These are phyloP conservation scores for Plasmopara muralis DNA, from an alignment of 352 stramenopile species.

Conservation along the genomic window DNA sequence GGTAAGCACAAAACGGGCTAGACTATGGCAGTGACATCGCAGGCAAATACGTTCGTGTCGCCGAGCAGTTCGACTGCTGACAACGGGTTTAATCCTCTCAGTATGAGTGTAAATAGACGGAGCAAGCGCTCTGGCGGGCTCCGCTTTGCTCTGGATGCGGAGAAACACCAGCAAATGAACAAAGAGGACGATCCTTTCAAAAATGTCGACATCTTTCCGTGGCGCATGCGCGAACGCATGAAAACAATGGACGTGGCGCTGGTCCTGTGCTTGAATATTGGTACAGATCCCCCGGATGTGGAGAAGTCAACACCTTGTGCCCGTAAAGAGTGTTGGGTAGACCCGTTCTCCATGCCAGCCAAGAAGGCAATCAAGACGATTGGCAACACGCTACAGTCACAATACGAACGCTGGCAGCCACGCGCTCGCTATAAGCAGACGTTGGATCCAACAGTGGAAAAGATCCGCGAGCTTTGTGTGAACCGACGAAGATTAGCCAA, in stretches of 20 bases:
- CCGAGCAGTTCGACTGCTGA: constrained; percentile 7
- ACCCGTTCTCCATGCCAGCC: constrained; percentile 91
- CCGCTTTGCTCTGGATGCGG: constrained; percentile 50
- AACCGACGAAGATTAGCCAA: constrained; percentile 89
- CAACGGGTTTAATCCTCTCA: constrained; percentile 12
- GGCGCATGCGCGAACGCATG: constrained; percentile 84
- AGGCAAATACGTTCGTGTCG: constrained; percentile 17
- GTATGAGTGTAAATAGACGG: constrained; percentile 5
- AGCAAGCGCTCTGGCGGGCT: constrained; percentile 43
- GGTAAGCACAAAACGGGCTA: background rate
- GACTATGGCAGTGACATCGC: constrained; percentile 28
- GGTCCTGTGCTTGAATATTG: constrained; percentile 97
- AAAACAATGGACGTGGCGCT: constrained; percentile 93
- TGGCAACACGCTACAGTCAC: constrained; percentile 89
- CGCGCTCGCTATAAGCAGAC: constrained; percentile 91
- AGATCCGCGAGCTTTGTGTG: constrained; percentile 91
- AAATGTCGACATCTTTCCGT: constrained; percentile 55
- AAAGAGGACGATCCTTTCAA: constrained; percentile 19
- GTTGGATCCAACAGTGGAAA: constrained; percentile 96
- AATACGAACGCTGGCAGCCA: constrained; percentile 95
- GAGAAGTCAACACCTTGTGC: constrained; percentile 94
- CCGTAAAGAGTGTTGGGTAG: constrained; percentile 97
- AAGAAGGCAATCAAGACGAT: constrained; percentile 96
- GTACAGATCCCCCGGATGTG: constrained; percentile 97
- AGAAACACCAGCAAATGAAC: constrained; percentile 22